Percentiles rank a stretch among this genome's conserved stretches.
Conservation (phyloP, 371 early-diverging fungal genomes). For the Rhizomucor pusillus region DNA sequence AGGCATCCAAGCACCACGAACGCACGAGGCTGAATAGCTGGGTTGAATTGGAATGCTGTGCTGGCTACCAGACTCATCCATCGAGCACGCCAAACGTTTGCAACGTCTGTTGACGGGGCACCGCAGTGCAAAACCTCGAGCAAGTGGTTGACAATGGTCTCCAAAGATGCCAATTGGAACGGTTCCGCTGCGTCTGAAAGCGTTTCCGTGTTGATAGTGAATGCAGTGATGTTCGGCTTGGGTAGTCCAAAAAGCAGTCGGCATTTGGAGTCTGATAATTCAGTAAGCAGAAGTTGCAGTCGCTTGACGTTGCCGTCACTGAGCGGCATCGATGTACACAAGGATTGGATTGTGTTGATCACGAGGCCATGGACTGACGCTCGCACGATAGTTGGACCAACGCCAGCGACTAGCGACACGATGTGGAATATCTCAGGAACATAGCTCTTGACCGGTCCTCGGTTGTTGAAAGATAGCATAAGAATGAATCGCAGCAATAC, state of each 20-base stretch:
- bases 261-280: conserved; percentile 78
- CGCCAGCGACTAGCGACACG: conserved; percentile 77
- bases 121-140: conserved; percentile 78
- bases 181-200: conserved; percentile 66
- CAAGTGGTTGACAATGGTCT: conserved; percentile 76
- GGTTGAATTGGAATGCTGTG: conserved; percentile 92
- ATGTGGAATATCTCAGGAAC: conserved; percentile 88
- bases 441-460: conserved; percentile 67
- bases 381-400: conserved; percentile 82
- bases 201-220: conserved; percentile 63
- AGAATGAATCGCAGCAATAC: conserved; percentile 83
- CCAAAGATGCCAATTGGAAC: conserved; percentile 72
- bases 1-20: conserved; percentile 90
- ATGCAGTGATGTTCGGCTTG: conserved; percentile 69
- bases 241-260: conserved; percentile 79
- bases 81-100: conserved; percentile 82
- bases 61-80: conserved; percentile 91
- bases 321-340: conserved; percentile 76
- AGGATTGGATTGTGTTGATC: conserved; percentile 85
- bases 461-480: conserved; percentile 89
- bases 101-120: conserved; percentile 72
- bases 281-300: conserved; percentile 58
- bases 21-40: conserved; percentile 90
- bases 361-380: conserved; percentile 90
- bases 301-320: conserved; percentile 61